Conservation (phyloP, 495 filamentous ascomycete species). For the Articulospora tetracladia region DNA sequence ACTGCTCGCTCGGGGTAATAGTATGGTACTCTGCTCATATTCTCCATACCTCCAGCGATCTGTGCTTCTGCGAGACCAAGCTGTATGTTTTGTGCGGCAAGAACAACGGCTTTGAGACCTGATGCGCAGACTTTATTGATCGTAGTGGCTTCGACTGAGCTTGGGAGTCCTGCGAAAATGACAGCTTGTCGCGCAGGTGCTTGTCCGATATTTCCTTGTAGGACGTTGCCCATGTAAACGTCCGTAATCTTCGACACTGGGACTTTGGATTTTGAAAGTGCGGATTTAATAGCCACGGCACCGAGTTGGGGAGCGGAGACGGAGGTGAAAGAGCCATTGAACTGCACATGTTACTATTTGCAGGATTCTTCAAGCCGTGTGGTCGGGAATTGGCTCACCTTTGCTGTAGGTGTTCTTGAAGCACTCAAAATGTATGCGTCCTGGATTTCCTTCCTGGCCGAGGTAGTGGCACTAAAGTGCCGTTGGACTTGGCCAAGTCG, state of each 20-base stretch:
- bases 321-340: constrained; percentile 83
- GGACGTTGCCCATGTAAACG: constrained; percentile 98
- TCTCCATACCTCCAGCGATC: constrained; percentile 95
- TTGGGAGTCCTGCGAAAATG: constrained; percentile 80
- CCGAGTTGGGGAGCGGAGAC: constrained; percentile 84
- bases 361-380: background rate
- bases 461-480: constrained; percentile 62
- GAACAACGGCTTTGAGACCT: constrained; percentile 82
- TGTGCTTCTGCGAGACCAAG: constrained; percentile 82
- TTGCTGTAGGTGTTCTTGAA: constrained; percentile 81
- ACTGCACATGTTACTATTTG: constrained; percentile 45
- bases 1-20: constrained; percentile 73
- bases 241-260: constrained; percentile 74
- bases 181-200: constrained; percentile 87
- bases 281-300: constrained; percentile 83
- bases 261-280: constrained; percentile 75
- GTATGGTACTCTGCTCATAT: constrained; percentile 91
- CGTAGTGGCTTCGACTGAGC: constrained; percentile 76
- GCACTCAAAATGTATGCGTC: constrained; percentile 91
- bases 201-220: constrained; percentile 80
- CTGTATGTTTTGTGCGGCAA: constrained; percentile 93
- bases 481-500: constrained; percentile 47
- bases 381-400: constrained; percentile 45
- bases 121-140: constrained; percentile 98
- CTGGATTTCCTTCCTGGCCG: constrained; percentile 63